Base-by-base conservation (phyloP, 2,329 filamentous ascomycete genomes). In the Mollisiaceae sp. region DNA sequence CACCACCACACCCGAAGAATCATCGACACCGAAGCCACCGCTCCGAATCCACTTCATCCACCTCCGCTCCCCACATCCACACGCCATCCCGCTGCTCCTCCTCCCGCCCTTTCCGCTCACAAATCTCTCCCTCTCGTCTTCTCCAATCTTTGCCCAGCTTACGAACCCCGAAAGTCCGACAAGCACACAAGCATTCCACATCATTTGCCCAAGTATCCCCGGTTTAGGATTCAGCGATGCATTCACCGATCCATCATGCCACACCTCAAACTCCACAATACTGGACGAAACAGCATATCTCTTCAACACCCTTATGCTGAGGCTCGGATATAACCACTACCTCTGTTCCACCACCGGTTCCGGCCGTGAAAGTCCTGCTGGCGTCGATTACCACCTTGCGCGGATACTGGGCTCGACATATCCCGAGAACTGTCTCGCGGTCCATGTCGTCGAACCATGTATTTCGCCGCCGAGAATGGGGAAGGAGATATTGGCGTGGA, bases 171-270 rank as follows among this genome's bases (percentile, higher is more conserved):
- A 83, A 11, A 79, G 82, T 76, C 75, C 77, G 70, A 71, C 75
- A 62, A 70, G 72, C 4, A 65, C 50, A 20, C 83, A 85, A 65
- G 81, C 86, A 0, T 91, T 91, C 71, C 86, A 91, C 71, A 74
- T 91, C n/a, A 82, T 91, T 22, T 85, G 86, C 22, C 89, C 89
- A 0, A 87, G 86, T 52, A 81, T 91, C 22, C 88, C 89, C 0
- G 89, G 88, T 0, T 79, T 89, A 55, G 89, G 87, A 18, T 91
- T 91, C 72, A 90, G 88, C 74, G 88, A 91, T 74, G 80, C 87
- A 1, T 80, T 89, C 45, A 79, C 62, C 4, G 80, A 54, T 6
- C 59, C 64, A 9, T 61, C 65, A 24, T 32, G 3, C 27, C 27
- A 32, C 27, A 6, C 27, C 27, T 32, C 27, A 32, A 32, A 59